A percentile compares a stretch with the other conserved stretches of the same genome.
These are phyloP conservation scores for Penicillium sclerotigenum DNA, from an alignment of 2,329 filamentous ascomycete genomes.

Conservation along the genomic window DNA sequence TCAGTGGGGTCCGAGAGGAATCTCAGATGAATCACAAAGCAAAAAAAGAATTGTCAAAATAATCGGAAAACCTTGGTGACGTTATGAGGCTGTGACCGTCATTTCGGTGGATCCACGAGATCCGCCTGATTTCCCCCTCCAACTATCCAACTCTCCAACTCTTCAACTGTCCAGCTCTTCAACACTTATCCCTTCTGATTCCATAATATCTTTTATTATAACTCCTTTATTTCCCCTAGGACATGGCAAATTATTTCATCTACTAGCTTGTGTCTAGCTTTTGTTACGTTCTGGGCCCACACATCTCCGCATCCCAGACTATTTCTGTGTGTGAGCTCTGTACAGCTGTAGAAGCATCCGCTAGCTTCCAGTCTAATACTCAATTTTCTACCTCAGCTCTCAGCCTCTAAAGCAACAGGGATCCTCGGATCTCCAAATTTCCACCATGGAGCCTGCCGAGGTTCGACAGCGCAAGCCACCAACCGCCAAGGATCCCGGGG, in stretches of 20 bases:
- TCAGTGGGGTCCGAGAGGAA: too few relatives aligned
- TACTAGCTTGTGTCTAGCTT: background rate
- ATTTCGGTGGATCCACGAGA: constrained; percentile 1
- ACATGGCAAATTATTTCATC: background rate
- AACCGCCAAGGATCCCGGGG: constrained; percentile 13
- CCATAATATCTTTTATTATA: background rate
- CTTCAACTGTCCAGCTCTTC: background rate
- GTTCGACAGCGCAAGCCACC: constrained; percentile 33
- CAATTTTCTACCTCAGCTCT: background rate
- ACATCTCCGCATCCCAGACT: background rate
- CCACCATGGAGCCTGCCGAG: constrained; percentile 33
- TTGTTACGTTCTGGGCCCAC: background rate
- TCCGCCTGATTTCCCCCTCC: constrained; percentile 6
- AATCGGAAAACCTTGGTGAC: too few relatives aligned
- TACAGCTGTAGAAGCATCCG: background rate
- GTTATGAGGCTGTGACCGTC: constrained; percentile 5
- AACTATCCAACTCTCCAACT: background rate
- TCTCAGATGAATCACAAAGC: background rate
- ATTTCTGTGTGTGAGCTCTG: background rate
- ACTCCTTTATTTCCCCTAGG: background rate
- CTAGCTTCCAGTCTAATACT: background rate
- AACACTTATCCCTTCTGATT: background rate
- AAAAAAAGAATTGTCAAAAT: background rate
- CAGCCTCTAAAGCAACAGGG: background rate
- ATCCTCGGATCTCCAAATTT: background rate